Evolutionary conservation across 2,329 filamentous ascomycete species (phyloP).

Genomic region (Trichoderma koningiopsis): DNA sequence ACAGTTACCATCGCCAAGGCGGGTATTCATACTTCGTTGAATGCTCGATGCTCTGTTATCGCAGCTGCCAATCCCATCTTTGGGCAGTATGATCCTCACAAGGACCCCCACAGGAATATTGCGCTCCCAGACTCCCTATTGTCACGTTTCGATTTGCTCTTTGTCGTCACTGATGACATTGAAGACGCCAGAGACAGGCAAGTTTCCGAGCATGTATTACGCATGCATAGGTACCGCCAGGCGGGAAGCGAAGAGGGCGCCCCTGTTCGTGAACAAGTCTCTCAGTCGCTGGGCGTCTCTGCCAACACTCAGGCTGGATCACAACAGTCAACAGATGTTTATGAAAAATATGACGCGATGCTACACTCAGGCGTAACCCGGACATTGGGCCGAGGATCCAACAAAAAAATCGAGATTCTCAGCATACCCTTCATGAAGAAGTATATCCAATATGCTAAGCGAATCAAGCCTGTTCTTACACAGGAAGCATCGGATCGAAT

Average conservation of each 20-base stretch:
- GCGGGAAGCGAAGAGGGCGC: slow-evolving; percentile 92
- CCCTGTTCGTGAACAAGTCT: slow-evolving; percentile 83
- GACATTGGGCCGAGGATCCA: slow-evolving; percentile 71
- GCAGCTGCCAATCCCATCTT: slow-evolving; percentile 97
- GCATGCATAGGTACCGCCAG: slow-evolving; percentile 95
- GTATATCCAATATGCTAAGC: slow-evolving; percentile 97
- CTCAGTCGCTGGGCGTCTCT: slow-evolving; percentile 85
- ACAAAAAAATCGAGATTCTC: slow-evolving; percentile 80
- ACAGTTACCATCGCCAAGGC: slow-evolving; percentile 99
- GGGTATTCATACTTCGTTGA: slow-evolving; percentile 95
- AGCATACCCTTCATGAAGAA: slow-evolving; percentile 99
- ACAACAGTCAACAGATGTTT: slow-evolving; percentile 82
- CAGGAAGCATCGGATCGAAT: slow-evolving; percentile 92
- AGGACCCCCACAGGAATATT: slow-evolving; percentile 98
- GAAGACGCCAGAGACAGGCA: slow-evolving; percentile 89
- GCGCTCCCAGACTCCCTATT: slow-evolving; percentile 93
- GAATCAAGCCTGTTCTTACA: slow-evolving; percentile 86
- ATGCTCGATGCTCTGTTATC: slow-evolving; percentile 93
- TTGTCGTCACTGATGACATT: slow-evolving; percentile 97
- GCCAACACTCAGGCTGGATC: slow-evolving; percentile 73
- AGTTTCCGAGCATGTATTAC: slow-evolving; percentile 92
- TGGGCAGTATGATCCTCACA: slow-evolving; percentile 97
- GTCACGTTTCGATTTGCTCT: slow-evolving; percentile 97
- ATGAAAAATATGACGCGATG: slow-evolving; percentile 95
- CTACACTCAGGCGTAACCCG: slow-evolving; percentile 87